A percentile compares a stretch with the other conserved stretches of the same genome.
Conservation (phyloP, 257 asterid species). For the Thymus mandschuricus region DNA sequence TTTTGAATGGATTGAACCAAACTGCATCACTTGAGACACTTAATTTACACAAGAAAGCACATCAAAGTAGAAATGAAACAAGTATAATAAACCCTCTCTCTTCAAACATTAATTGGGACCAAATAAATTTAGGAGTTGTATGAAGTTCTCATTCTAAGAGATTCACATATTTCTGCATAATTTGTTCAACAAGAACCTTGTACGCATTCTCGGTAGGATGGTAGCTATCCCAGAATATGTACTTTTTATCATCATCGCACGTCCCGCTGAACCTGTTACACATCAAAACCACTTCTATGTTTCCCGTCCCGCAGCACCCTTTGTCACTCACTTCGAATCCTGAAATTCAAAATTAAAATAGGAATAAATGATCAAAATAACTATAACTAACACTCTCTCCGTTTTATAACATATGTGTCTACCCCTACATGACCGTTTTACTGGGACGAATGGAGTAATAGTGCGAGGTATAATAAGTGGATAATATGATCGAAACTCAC, state of each 20-base stretch:
- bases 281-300: slow-evolving; percentile 37
- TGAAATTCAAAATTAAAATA: not conserved
- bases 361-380: no score
- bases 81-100: not conserved
- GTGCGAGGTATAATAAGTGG: not conserved
- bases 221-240: slow-evolving; percentile 60
- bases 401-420: no score
- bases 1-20: not conserved
- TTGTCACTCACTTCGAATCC: slow-evolving; percentile 50
- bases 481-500: slow-evolving; percentile 29
- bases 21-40: not conserved
- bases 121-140: not conserved
- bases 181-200: slow-evolving; percentile 32
- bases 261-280: slow-evolving; percentile 42
- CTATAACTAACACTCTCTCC: no score
- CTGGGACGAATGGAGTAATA: no score
- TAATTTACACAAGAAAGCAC: not conserved
- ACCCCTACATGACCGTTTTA: no score
- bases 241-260: slow-evolving; percentile 41
- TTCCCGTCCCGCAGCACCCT: slow-evolving; percentile 60
- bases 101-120: not conserved
- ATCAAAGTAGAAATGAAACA: not conserved
- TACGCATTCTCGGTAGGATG: slow-evolving; percentile 54
- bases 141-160: slow-evolving; percentile 15
- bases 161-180: slow-evolving; percentile 31